Conservation (phyloP, 2,329 filamentous ascomycete species). For the Fusarium ramigenum region DNA sequence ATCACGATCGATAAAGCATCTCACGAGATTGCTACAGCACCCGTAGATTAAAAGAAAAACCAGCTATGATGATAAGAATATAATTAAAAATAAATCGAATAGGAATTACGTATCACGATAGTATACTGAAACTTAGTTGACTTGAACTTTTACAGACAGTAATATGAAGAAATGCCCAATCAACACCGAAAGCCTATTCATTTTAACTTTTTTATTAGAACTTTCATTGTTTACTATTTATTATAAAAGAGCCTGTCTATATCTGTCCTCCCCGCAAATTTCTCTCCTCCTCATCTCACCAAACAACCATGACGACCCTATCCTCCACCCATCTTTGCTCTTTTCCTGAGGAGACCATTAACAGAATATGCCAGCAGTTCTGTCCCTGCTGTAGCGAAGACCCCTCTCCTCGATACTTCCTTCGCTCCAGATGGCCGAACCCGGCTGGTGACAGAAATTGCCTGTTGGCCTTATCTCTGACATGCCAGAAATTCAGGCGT, state of each 20-base stretch:
- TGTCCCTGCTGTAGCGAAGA: not conserved
- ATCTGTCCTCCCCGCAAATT: not conserved
- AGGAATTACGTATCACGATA: not conserved
- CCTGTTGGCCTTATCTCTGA: not conserved
- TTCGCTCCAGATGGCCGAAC: fast-evolving
- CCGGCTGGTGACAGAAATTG: fast-evolving
- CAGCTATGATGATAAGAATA: too few species aligned
- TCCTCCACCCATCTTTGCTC: too few species aligned
- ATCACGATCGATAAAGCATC: too few species aligned
- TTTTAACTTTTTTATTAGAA: not conserved
- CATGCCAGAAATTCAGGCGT: not conserved
- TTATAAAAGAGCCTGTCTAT: not conserved
- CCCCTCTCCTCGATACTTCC: not conserved
- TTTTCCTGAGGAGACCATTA: not conserved
- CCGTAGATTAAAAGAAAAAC: too few species aligned
- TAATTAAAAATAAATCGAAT: too few species aligned
- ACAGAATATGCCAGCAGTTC: not conserved
- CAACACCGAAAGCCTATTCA: not conserved
- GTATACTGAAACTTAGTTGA: not conserved
- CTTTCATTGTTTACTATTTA: not conserved
- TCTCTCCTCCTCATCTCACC: not conserved
- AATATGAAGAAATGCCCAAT: not conserved
- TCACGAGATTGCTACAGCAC: too few species aligned
- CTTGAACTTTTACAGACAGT: not conserved
- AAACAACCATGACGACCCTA: not conserved